Evolutionary conservation across 139 green algal genomes (phyloP), one percentile per base, ranked within the genome.

Genomic region (Micractinium sp.): DNA sequence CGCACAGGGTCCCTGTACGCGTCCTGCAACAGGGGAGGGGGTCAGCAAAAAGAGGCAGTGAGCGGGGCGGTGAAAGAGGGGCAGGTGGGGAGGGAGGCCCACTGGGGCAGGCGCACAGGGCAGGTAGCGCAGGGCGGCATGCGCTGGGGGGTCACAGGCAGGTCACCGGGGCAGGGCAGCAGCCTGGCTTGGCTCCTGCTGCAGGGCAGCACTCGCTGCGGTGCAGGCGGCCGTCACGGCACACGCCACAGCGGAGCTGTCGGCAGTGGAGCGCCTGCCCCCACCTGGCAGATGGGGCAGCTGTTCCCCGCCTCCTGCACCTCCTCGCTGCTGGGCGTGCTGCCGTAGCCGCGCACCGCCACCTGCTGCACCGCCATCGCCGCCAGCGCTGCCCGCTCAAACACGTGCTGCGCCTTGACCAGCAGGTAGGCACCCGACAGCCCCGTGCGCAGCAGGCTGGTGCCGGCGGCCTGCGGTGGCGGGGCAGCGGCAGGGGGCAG

Each of bases 261-360:
- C 3, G 76, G 33, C 16, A 15, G 15, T 18, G 76, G 2, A 27
- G 35, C 76, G 76, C 36, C 5, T 5, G 7, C 47, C 13, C 76
- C 56, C 88, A 95, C 95, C 93, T 98, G 96, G 92, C 96, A 98
- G 47, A 98, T 97, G 38, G 96, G 88, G 93, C 96, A 98, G 63
- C 73, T 81, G n/a, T 87, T 88, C n/a, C 90, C 92, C 35, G 63
- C 88, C 73, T 90, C 93, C 63, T 81, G 78, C 29, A 94, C 75
- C 53, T 96, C 94, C 2, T 91, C 91, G 13, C 90, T 63, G 7
- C 76, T 90, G 25, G 94, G 85, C 31, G 92, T 90, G 2, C 41
- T 84, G 41, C 95, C 95, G 53, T 95, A 95, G 77, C 93, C 88
- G 1, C 76, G 82, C 33, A 89, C 66, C 53, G 90, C 41, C 35